Conservation (phyloP, 345 rosid species). For the Pugionium cornutum region DNA sequence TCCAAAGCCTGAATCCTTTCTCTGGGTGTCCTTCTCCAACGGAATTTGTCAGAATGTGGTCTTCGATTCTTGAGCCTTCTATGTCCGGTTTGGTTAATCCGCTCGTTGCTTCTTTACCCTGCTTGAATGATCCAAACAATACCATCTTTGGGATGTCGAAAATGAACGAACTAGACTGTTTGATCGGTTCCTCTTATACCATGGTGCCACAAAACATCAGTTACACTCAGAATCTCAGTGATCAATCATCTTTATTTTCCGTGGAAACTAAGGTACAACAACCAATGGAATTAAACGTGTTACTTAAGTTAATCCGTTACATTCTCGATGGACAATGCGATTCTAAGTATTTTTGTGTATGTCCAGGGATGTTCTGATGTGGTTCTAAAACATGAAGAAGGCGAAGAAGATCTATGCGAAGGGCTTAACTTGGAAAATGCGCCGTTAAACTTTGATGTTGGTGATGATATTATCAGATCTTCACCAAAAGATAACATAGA, state of each 20-base stretch:
- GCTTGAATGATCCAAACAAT: slow-evolving; percentile 34
- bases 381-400: slow-evolving; percentile 39
- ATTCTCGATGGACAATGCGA: background rate
- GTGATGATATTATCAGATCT: slow-evolving; percentile 51
- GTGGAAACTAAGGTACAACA: slow-evolving; percentile 40
- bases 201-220: slow-evolving; percentile 19
- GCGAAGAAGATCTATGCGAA: slow-evolving; percentile 56
- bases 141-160: slow-evolving; percentile 39
- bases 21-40: slow-evolving; percentile 63
- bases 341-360: background rate
- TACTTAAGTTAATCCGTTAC: background rate
- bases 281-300: background rate
- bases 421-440: slow-evolving; percentile 55
- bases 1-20: slow-evolving; percentile 46
- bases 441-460: slow-evolving; percentile 49
- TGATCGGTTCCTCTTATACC: slow-evolving; percentile 36
- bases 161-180: slow-evolving; percentile 19
- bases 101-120: slow-evolving; percentile 28
- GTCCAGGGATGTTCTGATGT: slow-evolving; percentile 28
- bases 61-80: slow-evolving; percentile 50
- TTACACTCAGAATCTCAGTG: slow-evolving; percentile 41
- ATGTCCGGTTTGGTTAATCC: slow-evolving; percentile 34
- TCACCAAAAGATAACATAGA: slow-evolving; percentile 41
- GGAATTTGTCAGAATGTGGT: slow-evolving; percentile 63
- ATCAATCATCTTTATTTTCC: slow-evolving; percentile 46